A percentile compares a stretch with the other conserved stretches of the same genome.
Evolutionary conservation across 1,284 basidiomycete species (phyloP).

Genomic region (Grifola frondosa): DNA sequence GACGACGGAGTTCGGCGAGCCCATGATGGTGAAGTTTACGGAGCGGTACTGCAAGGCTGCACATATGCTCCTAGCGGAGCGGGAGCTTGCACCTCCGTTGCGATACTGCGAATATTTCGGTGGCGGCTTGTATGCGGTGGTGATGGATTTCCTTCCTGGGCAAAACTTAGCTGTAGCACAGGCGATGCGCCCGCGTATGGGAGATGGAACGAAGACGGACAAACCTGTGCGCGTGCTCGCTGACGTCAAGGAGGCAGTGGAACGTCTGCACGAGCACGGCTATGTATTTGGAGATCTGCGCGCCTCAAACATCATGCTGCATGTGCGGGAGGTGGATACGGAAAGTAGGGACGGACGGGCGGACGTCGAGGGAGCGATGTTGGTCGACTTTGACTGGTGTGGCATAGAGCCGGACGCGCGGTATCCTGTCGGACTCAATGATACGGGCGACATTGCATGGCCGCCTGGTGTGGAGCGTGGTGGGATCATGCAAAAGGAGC

Average conservation of each 20-base stretch:
- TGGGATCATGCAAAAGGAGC: constrained; percentile 1
- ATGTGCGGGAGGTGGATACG: too few relatives aligned
- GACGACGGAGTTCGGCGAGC: too few relatives aligned
- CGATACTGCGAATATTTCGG: constrained; percentile 9
- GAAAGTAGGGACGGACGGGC: too few relatives aligned
- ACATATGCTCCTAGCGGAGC: constrained; percentile 12
- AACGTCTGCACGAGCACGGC: constrained; percentile 14
- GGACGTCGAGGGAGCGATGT: background rate
- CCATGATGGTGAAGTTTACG: constrained; percentile 21
- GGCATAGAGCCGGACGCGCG: background rate
- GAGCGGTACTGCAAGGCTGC: constrained; percentile 8
- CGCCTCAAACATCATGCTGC: constrained; percentile 19
- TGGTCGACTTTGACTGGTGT: constrained; percentile 2
- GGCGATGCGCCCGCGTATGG: too few relatives aligned
- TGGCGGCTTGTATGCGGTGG: constrained; percentile 18
- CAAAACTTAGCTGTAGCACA: background rate
- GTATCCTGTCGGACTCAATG: background rate
- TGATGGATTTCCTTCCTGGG: constrained; percentile 22
- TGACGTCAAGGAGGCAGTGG: constrained; percentile 11
- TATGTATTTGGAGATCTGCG: constrained; percentile 27
- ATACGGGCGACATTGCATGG: background rate
- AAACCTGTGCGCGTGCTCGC: constrained; percentile 1
- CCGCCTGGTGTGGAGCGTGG: background rate
- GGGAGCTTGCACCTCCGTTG: constrained; percentile 10
- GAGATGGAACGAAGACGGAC: background rate